Conservation (phyloP, 2,329 filamentous ascomycete genomes). For the Cucurbitaria berberidis region DNA sequence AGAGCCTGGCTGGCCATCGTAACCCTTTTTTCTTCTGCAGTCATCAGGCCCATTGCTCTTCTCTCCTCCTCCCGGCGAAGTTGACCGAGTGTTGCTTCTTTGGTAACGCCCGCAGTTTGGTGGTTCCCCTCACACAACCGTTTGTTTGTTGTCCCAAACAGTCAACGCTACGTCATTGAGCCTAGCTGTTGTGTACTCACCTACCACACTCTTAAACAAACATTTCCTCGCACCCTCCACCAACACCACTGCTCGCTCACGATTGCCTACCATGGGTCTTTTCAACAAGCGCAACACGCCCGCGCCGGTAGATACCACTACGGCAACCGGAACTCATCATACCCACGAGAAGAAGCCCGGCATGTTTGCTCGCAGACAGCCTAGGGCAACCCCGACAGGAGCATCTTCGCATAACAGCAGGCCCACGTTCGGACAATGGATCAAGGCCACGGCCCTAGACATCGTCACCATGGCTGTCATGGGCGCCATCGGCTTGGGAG, state of each 20-base stretch:
- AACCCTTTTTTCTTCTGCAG: neutral
- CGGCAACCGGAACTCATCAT: slow-evolving; percentile 38
- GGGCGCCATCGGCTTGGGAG: slow-evolving; percentile 70
- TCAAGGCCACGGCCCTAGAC: slow-evolving; percentile 71
- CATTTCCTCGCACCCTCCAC: slow-evolving; percentile 1
- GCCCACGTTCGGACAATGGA: slow-evolving; percentile 72
- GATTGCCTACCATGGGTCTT: slow-evolving; percentile 43
- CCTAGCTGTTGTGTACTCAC: neutral
- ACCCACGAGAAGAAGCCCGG: slow-evolving; percentile 37
- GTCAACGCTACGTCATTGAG: neutral
- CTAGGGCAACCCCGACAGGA: slow-evolving; percentile 20
- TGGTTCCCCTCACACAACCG: neutral
- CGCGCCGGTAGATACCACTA: slow-evolving; percentile 44
- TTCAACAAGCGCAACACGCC: slow-evolving; percentile 47
- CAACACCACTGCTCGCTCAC: neutral
- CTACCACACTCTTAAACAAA: neutral
- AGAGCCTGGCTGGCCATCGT: neutral
- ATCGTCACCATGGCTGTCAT: slow-evolving; percentile 70
- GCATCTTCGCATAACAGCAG: slow-evolving; percentile 36
- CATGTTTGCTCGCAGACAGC: slow-evolving; percentile 32
- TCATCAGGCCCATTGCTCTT: neutral
- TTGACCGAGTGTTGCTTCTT: neutral
- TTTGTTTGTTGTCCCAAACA: neutral
- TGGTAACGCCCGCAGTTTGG: neutral
- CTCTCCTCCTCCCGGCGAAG: neutral